Base-by-base conservation (phyloP, 805 yeast genomes). In the Pichia manshurica region DNA sequence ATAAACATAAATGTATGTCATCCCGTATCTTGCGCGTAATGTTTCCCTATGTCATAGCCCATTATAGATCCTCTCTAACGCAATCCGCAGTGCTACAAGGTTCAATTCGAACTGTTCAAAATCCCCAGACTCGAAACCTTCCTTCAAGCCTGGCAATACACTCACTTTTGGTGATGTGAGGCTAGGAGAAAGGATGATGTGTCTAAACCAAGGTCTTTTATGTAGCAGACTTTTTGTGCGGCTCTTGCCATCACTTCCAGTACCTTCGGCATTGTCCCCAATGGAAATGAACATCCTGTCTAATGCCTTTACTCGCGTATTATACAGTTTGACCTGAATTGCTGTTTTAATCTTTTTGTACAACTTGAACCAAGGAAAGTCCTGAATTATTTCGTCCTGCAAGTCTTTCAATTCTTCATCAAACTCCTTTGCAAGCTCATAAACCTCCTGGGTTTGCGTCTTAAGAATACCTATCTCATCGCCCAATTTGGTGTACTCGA, bases 361-460 rank as follows among this genome's bases (percentile, higher is more conserved):
- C 45, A 74, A 66, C 52, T 74, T 70, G 68, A 82, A 87, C 89
- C 96, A 84, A 1, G 96, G 89, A 56, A 77, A 84, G 56, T 87
- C 97, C 38, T 73, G 67, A 1, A 72, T 64, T 46, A 81, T 76
- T 31, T 74, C 71, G 2, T 66, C 64, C 52, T 78, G 80, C 23
- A 87, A 68, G 2, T 17, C 17, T n/a, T 47, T 51, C 47, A 61
- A 33, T 3, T 43, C 47, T 0, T 29, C 34, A 37, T 63, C 67
- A 45, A 62, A 61, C 3, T 44, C 44, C 1, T 16, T 10, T 10
- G 59, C 42, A 22, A 45, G 48, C 8, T 40, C 39, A 6, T 50
- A 33, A 20, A 61, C 29, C 3, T 46, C 38, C 7, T 51, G 9
- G 4, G 39, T 7, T 10, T 15, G 12, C 46, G 29, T 53, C 45